Percentiles rank a stretch among this genome's conserved stretches.
phyloP scores from a whole-genome alignment of 2,329 filamentous ascomycete species.

The Botryotinia calthae region DNA sequence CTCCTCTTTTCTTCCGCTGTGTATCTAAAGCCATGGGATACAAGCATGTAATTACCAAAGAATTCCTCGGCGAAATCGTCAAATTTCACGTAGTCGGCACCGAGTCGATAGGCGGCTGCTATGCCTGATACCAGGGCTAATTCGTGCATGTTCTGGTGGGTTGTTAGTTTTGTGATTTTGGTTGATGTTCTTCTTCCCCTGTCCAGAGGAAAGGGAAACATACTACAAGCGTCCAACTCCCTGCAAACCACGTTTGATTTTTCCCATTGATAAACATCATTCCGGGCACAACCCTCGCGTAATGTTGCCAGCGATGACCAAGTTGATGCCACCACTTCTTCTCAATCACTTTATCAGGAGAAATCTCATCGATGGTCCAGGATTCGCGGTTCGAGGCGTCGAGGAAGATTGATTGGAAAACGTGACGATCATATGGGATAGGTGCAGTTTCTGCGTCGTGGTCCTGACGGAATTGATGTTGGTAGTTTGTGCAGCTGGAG shows the following conservation, averaged over 20 bases:
- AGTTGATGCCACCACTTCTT: constrained; percentile 63
- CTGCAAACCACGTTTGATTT: constrained; percentile 49
- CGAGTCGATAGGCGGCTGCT: constrained; percentile 66
- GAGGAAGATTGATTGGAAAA: constrained; percentile 58
- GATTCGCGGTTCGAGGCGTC: constrained; percentile 55
- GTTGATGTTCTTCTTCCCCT: background rate
- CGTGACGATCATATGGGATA: background rate
- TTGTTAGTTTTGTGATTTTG: background rate
- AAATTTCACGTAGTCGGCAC: constrained; percentile 61
- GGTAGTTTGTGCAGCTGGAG: constrained; percentile 63
- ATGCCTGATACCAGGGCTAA: constrained; percentile 69
- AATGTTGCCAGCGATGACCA: constrained; percentile 63
- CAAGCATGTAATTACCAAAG: constrained; percentile 47
- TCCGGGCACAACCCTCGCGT: constrained; percentile 63
- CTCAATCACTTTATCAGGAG: constrained; percentile 57
- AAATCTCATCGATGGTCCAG: constrained; percentile 60
- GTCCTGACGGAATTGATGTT: constrained; percentile 60
- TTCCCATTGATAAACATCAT: constrained; percentile 70
- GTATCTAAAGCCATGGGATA: constrained; percentile 47
- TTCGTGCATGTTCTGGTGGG: constrained; percentile 61
- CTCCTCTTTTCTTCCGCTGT: constrained; percentile 34
- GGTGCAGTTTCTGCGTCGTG: constrained; percentile 20
- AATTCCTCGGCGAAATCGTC: constrained; percentile 52
- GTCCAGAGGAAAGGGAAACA: background rate
- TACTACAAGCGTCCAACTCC: constrained; percentile 37